phyloP scores from a whole-genome alignment of 1,284 basidiomycete species.

The Ceratobasidium sp. region DNA sequence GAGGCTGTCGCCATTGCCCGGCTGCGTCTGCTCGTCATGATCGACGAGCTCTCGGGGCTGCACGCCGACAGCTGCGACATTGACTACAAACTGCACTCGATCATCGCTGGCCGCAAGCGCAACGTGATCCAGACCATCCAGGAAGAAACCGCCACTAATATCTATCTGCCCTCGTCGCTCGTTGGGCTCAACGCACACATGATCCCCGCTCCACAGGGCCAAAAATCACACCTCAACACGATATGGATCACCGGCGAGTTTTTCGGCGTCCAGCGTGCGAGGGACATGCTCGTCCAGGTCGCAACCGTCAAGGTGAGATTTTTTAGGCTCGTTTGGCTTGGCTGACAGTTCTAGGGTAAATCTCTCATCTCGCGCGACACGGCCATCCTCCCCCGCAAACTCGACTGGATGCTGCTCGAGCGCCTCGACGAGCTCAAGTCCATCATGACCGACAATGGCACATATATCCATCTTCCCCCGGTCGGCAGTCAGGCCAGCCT shows the following conservation, averaged over 20 bases:
- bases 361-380: slow-evolving; percentile 91
- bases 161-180: slow-evolving; percentile 91
- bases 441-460: slow-evolving; percentile 96
- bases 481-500: slow-evolving; percentile 90
- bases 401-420: slow-evolving; percentile 98
- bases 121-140: slow-evolving; percentile 89
- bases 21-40: slow-evolving; percentile 87
- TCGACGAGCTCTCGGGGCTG: slow-evolving; percentile 91
- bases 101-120: slow-evolving; percentile 91
- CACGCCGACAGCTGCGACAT: slow-evolving; percentile 92
- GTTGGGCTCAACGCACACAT: slow-evolving; percentile 75
- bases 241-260: slow-evolving; percentile 99
- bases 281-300: slow-evolving; percentile 92
- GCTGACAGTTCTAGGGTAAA: slow-evolving; percentile 69
- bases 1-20: slow-evolving; percentile 92
- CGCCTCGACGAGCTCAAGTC: slow-evolving; percentile 87
- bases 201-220: slow-evolving; percentile 5
- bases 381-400: slow-evolving; percentile 91
- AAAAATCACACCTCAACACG: slow-evolving; percentile 58
- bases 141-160: slow-evolving; percentile 96
- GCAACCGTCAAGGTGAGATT: slow-evolving; percentile 80
- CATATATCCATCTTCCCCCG: slow-evolving; percentile 92
- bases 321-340: slow-evolving; percentile 29
- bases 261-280: slow-evolving; percentile 92
- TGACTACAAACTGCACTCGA: slow-evolving; percentile 92